Conservation (phyloP, 139 green algal genomes). For the Tetraselmis chui region DNA sequence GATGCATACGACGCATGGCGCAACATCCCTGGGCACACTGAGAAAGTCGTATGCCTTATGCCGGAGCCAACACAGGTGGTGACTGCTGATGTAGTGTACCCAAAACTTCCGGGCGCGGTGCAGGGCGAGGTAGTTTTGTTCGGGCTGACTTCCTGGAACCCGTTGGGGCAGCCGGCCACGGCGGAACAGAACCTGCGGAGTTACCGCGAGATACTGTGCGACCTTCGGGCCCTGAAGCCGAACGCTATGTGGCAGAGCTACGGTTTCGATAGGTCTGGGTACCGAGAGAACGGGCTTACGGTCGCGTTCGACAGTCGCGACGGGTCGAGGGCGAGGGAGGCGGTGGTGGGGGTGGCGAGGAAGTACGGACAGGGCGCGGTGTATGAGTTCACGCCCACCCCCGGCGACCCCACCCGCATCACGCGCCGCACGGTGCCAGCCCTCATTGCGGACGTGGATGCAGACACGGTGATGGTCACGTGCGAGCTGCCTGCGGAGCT, state of each 20-base stretch:
- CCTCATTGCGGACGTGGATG: background rate
- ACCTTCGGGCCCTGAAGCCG: background rate
- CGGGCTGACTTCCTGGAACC: background rate
- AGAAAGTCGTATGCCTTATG: background rate
- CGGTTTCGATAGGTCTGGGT: background rate
- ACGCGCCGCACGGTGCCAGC: background rate
- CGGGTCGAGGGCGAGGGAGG: background rate
- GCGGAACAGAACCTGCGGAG: background rate
- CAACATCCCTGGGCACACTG: background rate
- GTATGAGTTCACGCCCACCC: background rate
- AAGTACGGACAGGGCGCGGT: background rate
- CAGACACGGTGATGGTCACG: background rate
- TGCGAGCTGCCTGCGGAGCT: background rate
- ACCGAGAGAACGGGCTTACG: background rate
- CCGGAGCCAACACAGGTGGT: background rate
- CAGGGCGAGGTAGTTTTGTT: background rate
- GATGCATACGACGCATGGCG: background rate
- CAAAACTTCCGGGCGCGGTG: background rate
- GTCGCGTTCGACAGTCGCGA: background rate
- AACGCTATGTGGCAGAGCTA: background rate
- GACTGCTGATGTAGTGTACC: too few relatives aligned
- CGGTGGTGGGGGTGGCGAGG: background rate
- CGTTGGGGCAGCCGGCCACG: background rate
- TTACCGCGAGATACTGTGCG: background rate
- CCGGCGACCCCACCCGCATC: background rate